A percentile compares a stretch with the other conserved stretches of the same genome.
These are phyloP conservation scores for Zanthoxylum bungeanum DNA, from an alignment of 345 rosid species.

Conservation along the genomic window DNA sequence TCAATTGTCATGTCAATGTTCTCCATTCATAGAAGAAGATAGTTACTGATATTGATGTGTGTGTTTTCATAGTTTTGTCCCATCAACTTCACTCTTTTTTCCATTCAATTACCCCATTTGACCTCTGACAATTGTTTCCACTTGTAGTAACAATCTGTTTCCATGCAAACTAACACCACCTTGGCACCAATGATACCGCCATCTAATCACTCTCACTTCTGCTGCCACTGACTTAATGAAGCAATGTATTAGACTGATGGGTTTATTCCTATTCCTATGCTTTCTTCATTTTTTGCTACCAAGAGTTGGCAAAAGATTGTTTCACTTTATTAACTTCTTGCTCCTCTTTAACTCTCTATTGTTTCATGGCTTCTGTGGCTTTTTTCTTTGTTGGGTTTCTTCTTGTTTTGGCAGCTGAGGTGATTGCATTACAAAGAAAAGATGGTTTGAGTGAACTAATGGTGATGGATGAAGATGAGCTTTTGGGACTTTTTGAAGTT, in stretches of 20 bases:
- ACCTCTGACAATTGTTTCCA: constrained; percentile 25
- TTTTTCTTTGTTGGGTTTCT: constrained; percentile 27
- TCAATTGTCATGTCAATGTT: constrained; percentile 23
- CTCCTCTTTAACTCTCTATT: constrained; percentile 9
- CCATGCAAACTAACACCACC: constrained; percentile 18
- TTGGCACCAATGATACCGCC: too few species aligned
- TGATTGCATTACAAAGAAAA: constrained; percentile 10
- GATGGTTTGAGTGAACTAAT: constrained; percentile 15
- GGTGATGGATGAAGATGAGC: constrained; percentile 36
- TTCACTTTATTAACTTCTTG: background rate
- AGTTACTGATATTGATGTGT: background rate
- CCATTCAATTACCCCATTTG: constrained; percentile 1
- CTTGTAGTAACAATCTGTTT: constrained; percentile 15
- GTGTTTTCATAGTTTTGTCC: constrained; percentile 22
- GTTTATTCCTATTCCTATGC: constrained; percentile 5
- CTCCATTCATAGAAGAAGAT: constrained; percentile 10
- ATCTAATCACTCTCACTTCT: background rate
- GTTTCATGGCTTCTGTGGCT: constrained; percentile 28
- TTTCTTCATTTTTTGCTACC: background rate
- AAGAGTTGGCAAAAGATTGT: background rate
- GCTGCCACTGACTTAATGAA: background rate
- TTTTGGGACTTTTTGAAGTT: constrained; percentile 34
- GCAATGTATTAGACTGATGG: constrained; percentile 7
- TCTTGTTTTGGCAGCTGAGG: constrained; percentile 28
- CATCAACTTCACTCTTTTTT: constrained; percentile 22